Conservation (phyloP, 2,329 filamentous ascomycete species). For the Ophiostoma quercus region DNA sequence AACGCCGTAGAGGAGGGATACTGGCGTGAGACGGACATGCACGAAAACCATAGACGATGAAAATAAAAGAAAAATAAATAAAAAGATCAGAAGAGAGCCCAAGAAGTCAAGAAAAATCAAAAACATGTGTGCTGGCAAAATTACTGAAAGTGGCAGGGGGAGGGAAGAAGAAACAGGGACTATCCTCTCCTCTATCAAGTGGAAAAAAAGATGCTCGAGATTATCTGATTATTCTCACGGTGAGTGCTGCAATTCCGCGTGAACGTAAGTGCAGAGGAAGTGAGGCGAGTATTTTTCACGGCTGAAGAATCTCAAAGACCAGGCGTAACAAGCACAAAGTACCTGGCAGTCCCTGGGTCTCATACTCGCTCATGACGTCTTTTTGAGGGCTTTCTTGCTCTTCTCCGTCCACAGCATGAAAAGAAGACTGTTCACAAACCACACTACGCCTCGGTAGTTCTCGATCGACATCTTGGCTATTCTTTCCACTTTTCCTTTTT, state of each 20-base stretch:
- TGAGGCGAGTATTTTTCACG: not conserved
- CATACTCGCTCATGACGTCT: not conserved
- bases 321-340: not conserved
- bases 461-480: constrained; percentile 8
- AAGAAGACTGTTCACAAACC: not conserved
- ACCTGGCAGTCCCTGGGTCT: not conserved
- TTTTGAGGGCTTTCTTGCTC: not conserved
- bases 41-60: not conserved
- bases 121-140: not conserved
- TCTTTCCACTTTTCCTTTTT: constrained; percentile 12
- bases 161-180: not conserved
- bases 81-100: too few relatives aligned
- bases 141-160: not conserved
- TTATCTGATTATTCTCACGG: constrained; percentile 12
- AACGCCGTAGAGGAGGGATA: not conserved
- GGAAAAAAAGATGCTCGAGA: not conserved
- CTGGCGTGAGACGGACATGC: not conserved
- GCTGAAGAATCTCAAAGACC: not conserved
- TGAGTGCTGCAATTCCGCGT: not conserved
- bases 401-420: not conserved
- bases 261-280: not conserved
- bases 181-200: not conserved
- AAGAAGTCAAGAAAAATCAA: not conserved
- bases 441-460: constrained; percentile 10
- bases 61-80: not conserved